phyloP scores from a whole-genome alignment of 1,139 yeast genomes.

The Debaryomyces psychrophilus region DNA sequence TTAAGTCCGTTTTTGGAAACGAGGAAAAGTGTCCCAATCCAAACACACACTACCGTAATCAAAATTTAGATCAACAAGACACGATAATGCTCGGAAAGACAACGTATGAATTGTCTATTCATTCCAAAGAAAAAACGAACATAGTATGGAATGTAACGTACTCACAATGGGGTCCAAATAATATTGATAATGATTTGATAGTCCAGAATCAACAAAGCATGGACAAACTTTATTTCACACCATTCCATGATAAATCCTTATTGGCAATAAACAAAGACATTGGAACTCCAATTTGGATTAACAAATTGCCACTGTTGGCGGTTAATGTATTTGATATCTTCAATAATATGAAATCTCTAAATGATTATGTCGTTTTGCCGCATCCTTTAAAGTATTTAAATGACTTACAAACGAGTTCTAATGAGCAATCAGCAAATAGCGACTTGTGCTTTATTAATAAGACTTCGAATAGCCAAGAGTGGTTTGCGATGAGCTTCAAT shows the following conservation, averaged over 20 bases:
- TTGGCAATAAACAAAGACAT: slow-evolving; percentile 66
- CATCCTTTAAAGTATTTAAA: slow-evolving; percentile 60
- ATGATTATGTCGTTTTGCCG: slow-evolving; percentile 55
- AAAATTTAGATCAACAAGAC: slow-evolving; percentile 21
- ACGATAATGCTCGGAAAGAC: slow-evolving; percentile 56
- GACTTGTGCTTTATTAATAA: slow-evolving; percentile 63
- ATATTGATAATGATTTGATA: slow-evolving; percentile 72
- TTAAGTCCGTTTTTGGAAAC: slow-evolving; percentile 71
- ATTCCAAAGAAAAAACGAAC: slow-evolving; percentile 60
- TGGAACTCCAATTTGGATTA: slow-evolving; percentile 80
- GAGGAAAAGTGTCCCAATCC: slow-evolving; percentile 38
- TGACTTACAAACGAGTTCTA: slow-evolving; percentile 32
- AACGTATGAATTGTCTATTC: slow-evolving; percentile 46
- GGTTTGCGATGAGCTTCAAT: slow-evolving; percentile 85
- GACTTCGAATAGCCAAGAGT: slow-evolving; percentile 62
- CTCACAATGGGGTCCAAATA: slow-evolving; percentile 92
- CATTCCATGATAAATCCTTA: slow-evolving; percentile 74
- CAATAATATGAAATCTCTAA: slow-evolving; percentile 29
- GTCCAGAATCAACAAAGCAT: slow-evolving; percentile 52
- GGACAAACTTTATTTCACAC: slow-evolving; percentile 80
- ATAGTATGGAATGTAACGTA: slow-evolving; percentile 86
- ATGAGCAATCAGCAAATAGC: slow-evolving; percentile 31
- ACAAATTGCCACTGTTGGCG: slow-evolving; percentile 65
- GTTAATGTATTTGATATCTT: slow-evolving; percentile 77
- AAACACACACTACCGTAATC: slow-evolving; percentile 24